A percentile compares a stretch with the other conserved stretches of the same genome.
phyloP scores from a whole-genome alignment of 208 protist genomes.

The Trypanosomatidae sp. region DNA sequence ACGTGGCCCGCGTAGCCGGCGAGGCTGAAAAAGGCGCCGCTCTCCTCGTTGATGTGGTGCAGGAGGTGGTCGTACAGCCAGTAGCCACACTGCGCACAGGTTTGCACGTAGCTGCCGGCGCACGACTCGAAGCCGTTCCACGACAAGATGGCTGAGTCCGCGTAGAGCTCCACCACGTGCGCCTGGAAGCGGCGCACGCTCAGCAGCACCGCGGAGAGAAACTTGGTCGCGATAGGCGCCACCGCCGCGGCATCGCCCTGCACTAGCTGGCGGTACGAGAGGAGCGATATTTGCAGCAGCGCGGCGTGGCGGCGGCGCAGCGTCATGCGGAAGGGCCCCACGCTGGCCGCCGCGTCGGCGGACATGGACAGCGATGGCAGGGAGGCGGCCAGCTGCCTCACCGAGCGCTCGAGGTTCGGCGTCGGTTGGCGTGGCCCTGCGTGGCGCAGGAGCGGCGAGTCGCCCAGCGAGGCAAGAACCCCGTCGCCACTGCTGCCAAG shows the following conservation, averaged over 20 bases:
- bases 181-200: slow-evolving; percentile 29
- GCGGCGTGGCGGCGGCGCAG: slow-evolving; percentile 14
- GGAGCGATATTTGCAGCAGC: slow-evolving; percentile 5
- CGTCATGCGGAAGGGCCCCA: neutral
- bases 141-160: slow-evolving; percentile 39
- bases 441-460: neutral
- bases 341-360: neutral
- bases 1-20: slow-evolving; percentile 15
- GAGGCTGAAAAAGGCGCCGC: slow-evolving; percentile 14
- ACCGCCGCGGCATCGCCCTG: slow-evolving; percentile 7
- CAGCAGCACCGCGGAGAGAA: slow-evolving; percentile 36
- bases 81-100: slow-evolving; percentile 16
- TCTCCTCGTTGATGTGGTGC: neutral
- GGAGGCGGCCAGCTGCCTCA: slow-evolving; percentile 1
- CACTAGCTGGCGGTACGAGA: slow-evolving; percentile 6
- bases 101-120: slow-evolving; percentile 6
- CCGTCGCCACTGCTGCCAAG: neutral
- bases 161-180: slow-evolving; percentile 27
- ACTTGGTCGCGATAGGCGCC: slow-evolving; percentile 18
- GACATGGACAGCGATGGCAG: neutral
- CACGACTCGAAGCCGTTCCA: slow-evolving; percentile 38
- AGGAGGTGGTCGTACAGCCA: slow-evolving; percentile 9
- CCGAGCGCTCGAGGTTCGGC: neutral
- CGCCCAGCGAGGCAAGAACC: neutral
- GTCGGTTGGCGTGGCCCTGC: neutral